Conservation (phyloP, 345 rosid genomes). For the Psidium guajava region DNA sequence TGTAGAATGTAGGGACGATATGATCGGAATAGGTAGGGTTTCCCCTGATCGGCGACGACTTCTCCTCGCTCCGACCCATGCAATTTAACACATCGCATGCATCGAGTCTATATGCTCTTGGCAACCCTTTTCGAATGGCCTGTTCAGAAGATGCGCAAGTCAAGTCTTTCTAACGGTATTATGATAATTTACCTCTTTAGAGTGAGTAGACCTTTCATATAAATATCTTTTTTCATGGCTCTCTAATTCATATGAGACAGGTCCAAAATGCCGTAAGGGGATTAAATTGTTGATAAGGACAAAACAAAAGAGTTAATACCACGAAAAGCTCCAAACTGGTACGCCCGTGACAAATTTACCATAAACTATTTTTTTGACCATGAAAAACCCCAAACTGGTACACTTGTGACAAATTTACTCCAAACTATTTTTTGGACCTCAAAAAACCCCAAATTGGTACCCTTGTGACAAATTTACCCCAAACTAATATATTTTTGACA, state of each 20-base stretch:
- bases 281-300: not conserved
- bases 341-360: too few species aligned
- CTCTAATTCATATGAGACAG: rapidly evolving
- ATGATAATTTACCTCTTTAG: not conserved
- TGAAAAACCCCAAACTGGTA: too few species aligned
- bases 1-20: not conserved
- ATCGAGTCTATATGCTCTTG: not conserved
- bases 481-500: too few species aligned
- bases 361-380: too few species aligned
- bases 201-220: not conserved
- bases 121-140: not conserved
- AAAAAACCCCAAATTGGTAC: too few species aligned
- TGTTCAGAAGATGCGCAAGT: not conserved
- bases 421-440: too few species aligned
- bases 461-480: too few species aligned
- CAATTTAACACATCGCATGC: not conserved
- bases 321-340: too few species aligned
- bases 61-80: not conserved
- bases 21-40: not conserved
- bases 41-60: not conserved
- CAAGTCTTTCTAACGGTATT: not conserved
- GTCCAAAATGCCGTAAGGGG: not conserved
- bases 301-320: too few species aligned
- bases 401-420: too few species aligned
- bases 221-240: not conserved